Evolutionary conservation across 2,329 filamentous ascomycete genomes (phyloP).

Genomic region (Penicillium sp.): DNA sequence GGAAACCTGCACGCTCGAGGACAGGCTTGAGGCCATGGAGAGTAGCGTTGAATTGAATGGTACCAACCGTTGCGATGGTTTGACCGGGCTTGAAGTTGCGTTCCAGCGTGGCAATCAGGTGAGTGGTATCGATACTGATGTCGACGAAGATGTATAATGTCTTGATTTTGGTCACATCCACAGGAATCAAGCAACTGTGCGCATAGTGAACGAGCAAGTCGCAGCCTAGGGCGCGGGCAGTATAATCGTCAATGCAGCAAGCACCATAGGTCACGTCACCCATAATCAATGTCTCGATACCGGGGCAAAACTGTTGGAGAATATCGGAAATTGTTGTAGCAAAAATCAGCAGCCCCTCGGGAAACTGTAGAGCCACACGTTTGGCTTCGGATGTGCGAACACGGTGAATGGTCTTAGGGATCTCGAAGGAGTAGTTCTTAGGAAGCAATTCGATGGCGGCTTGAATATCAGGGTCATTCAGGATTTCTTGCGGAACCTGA

Average conservation of each 20-base stretch:
- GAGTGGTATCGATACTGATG: constrained; percentile 89
- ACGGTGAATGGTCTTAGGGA: constrained; percentile 95
- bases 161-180: constrained; percentile 94
- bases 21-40: constrained; percentile 79
- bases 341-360: constrained; percentile 90
- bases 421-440: constrained; percentile 97
- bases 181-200: constrained; percentile 92
- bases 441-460: constrained; percentile 84
- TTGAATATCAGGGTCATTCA: constrained; percentile 81
- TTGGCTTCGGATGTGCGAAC: constrained; percentile 78
- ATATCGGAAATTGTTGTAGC: constrained; percentile 98
- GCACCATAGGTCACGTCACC: constrained; percentile 98
- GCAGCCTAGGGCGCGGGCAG: constrained; percentile 87
- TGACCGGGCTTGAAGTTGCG: constrained; percentile 84
- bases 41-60: constrained; percentile 98
- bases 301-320: constrained; percentile 87
- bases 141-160: constrained; percentile 98
- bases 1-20: constrained; percentile 81
- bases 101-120: constrained; percentile 82
- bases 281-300: constrained; percentile 94
- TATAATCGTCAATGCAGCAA: constrained; percentile 98
- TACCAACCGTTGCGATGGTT: constrained; percentile 89
- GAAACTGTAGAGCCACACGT: constrained; percentile 92
- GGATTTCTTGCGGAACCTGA: constrained; percentile 83
- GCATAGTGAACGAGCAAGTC: constrained; percentile 96